These are phyloP conservation scores for Cyclostephanos tholiformis DNA, from an alignment of 108 stramenopile species.

Conservation along the genomic window DNA sequence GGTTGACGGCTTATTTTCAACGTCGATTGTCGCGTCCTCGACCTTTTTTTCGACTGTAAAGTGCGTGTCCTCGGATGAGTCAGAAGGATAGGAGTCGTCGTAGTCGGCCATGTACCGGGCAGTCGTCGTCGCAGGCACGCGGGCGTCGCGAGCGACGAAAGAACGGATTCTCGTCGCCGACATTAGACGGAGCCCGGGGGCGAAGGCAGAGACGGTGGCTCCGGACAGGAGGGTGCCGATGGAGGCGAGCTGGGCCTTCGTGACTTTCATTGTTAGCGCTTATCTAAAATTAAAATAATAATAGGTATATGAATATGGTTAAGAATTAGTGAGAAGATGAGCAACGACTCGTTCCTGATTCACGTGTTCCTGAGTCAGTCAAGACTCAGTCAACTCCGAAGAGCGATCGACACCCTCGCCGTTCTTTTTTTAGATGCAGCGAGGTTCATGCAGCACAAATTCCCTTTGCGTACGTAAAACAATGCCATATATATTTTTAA, in stretches of 20 bases:
- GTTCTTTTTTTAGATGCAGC: too few relatives aligned
- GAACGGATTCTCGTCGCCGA: constrained; percentile 14
- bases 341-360: too few relatives aligned
- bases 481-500: too few relatives aligned
- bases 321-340: too few relatives aligned
- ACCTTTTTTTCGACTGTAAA: constrained; percentile 52
- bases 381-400: too few relatives aligned
- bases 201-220: constrained; percentile 12
- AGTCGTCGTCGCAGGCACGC: background rate
- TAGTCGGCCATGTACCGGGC: constrained; percentile 48
- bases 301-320: too few relatives aligned
- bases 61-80: constrained; percentile 64
- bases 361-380: too few relatives aligned
- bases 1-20: constrained; percentile 59
- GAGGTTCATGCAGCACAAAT: too few relatives aligned
- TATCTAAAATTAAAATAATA: too few relatives aligned
- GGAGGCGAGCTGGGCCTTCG: constrained; percentile 13
- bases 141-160: background rate
- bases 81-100: constrained; percentile 62
- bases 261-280: constrained; percentile 16
- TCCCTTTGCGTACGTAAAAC: too few relatives aligned
- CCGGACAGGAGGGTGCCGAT: constrained; percentile 20
- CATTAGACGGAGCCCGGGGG: background rate
- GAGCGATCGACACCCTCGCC: too few relatives aligned
- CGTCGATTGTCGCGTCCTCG: constrained; percentile 51